phyloP scores from a whole-genome alignment of 2,329 filamentous ascomycete genomes.

The Sclerotinia sclerotiorum region DNA sequence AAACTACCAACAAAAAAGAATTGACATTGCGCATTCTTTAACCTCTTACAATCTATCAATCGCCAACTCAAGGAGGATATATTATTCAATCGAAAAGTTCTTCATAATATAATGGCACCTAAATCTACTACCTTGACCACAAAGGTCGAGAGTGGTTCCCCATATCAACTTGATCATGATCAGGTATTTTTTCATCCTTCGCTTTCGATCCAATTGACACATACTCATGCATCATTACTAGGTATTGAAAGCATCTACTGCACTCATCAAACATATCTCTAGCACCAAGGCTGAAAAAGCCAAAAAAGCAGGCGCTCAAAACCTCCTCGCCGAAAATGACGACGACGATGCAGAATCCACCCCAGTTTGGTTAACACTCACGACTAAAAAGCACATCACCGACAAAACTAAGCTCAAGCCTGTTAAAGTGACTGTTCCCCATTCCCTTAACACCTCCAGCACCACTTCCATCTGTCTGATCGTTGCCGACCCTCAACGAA shows the following conservation, averaged over 20 bases:
- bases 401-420: slow-evolving; percentile 82
- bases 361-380: slow-evolving; percentile 62
- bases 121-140: slow-evolving; percentile 37
- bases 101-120: slow-evolving; percentile 37
- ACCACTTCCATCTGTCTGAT: slow-evolving; percentile 80
- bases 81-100: neutral
- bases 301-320: slow-evolving; percentile 52
- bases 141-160: slow-evolving; percentile 40
- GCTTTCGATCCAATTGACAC: neutral
- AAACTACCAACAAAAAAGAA: slow-evolving; percentile 15
- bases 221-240: slow-evolving; percentile 37
- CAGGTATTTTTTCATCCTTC: slow-evolving; percentile 34
- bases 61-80: neutral
- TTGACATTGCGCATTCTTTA: slow-evolving; percentile 14
- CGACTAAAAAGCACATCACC: slow-evolving; percentile 63
- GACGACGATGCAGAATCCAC: slow-evolving; percentile 46
- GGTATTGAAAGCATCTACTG: slow-evolving; percentile 63
- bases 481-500: slow-evolving; percentile 75
- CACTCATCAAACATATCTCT: slow-evolving; percentile 61
- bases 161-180: slow-evolving; percentile 39
- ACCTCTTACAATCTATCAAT: neutral
- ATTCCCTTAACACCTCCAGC: slow-evolving; percentile 68
- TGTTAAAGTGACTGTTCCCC: slow-evolving; percentile 74
- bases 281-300: slow-evolving; percentile 48
- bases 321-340: slow-evolving; percentile 48